Conservation (phyloP, 2,329 filamentous ascomycete species). For the Colletotrichum destructivum region DNA sequence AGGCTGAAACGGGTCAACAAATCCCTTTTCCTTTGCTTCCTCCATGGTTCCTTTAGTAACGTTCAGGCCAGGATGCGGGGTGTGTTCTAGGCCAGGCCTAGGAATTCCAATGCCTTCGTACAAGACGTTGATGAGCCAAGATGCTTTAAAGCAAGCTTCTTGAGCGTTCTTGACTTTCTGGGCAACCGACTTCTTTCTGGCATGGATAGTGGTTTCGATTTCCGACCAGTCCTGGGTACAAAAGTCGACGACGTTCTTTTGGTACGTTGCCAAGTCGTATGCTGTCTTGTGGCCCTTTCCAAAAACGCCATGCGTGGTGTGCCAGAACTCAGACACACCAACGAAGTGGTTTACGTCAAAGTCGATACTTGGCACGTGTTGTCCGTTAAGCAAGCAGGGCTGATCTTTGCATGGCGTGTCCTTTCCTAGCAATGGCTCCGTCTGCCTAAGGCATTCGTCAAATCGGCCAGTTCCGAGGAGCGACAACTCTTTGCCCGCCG, state of each 20-base stretch:
- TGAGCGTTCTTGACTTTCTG: slow-evolving; percentile 84
- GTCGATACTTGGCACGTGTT: slow-evolving; percentile 95
- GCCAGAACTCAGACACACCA: slow-evolving; percentile 98
- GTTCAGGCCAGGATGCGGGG: slow-evolving; percentile 70
- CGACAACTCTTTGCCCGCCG: slow-evolving; percentile 59
- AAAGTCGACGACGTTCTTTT: slow-evolving; percentile 86
- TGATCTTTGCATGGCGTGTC: slow-evolving; percentile 86
- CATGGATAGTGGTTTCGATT: slow-evolving; percentile 77
- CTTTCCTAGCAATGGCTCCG: slow-evolving; percentile 90
- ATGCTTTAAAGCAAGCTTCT: slow-evolving; percentile 97
- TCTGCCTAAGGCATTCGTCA: slow-evolving; percentile 84
- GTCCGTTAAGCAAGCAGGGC: slow-evolving; percentile 91
- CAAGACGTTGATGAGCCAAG: slow-evolving; percentile 96
- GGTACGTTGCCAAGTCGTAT: slow-evolving; percentile 93
- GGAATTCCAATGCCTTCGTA: slow-evolving; percentile 97
- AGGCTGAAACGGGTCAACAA: slow-evolving; percentile 89
- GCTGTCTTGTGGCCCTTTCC: slow-evolving; percentile 78
- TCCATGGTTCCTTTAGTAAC: slow-evolving; percentile 79
- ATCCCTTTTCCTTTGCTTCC: slow-evolving; percentile 80
- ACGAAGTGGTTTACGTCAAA: slow-evolving; percentile 98
- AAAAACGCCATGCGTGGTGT: slow-evolving; percentile 96
- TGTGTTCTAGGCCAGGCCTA: slow-evolving; percentile 82
- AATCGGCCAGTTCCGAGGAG: slow-evolving; percentile 91
- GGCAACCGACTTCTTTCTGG: slow-evolving; percentile 80
- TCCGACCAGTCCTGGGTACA: slow-evolving; percentile 87